phyloP scores from a whole-genome alignment of 1,284 basidiomycete species.

The Apiotrichum domesticum region DNA sequence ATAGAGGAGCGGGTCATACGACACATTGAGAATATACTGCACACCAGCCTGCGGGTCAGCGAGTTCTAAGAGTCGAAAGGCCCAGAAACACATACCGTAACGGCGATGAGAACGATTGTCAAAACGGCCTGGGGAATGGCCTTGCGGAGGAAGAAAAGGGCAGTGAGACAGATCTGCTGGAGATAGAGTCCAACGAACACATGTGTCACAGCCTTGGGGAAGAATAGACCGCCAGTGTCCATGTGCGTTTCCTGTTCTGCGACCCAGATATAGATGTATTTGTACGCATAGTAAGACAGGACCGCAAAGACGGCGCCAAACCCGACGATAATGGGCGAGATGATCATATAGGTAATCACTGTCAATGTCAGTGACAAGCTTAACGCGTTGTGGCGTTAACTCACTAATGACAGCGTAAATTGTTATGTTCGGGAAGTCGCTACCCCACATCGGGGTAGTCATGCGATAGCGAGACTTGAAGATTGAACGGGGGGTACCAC shows the following conservation, averaged over 20 bases:
- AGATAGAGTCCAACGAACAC: slow-evolving; percentile 90
- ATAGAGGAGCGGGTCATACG: slow-evolving; percentile 53
- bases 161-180: slow-evolving; percentile 68
- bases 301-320: slow-evolving; percentile 77
- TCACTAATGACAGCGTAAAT: slow-evolving; percentile 70
- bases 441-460: slow-evolving; percentile 61
- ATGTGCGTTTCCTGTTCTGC: slow-evolving; percentile 64
- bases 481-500: slow-evolving; percentile 49
- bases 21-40: slow-evolving; percentile 62
- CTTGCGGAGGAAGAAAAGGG: slow-evolving; percentile 78
- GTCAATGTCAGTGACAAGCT: slow-evolving; percentile 18
- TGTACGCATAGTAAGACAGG: slow-evolving; percentile 77
- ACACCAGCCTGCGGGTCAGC: slow-evolving; percentile 48
- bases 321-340: slow-evolving; percentile 90
- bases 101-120: slow-evolving; percentile 72
- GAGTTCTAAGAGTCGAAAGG: not conserved
- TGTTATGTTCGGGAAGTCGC: slow-evolving; percentile 64
- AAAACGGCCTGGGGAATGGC: slow-evolving; percentile 68
- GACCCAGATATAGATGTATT: slow-evolving; percentile 76
- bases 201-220: slow-evolving; percentile 88
- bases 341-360: slow-evolving; percentile 74
- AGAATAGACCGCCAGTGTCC: slow-evolving; percentile 93
- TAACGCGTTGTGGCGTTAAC: slow-evolving; percentile 32
- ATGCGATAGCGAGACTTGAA: slow-evolving; percentile 46
- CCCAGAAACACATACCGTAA: slow-evolving; percentile 57